Base-by-base conservation (phyloP, 2,329 filamentous ascomycete genomes). In the Pseudodiploospora longispora region DNA sequence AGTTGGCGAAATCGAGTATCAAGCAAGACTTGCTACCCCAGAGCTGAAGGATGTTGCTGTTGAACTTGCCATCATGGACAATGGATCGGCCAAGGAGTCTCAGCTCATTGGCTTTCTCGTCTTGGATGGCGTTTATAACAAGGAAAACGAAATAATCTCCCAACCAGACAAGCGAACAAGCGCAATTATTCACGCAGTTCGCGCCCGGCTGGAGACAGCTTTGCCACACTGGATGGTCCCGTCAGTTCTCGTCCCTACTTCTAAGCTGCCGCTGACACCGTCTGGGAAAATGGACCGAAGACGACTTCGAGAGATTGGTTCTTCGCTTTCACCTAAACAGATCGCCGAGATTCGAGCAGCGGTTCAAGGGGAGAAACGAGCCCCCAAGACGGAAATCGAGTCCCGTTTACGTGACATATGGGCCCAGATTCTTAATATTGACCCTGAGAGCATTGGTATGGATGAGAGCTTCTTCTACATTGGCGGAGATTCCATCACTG, bases 401-500 rank as follows among this genome's bases (percentile, higher is more conserved):
- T 29, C 4, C 2, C 41, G 33, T 6, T 5, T 43, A 10, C 35
- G 28, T 29, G n/a, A 31, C 9, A 42, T 59, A 27, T 67, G 63
- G 63, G 40, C 46, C 28, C 54, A 56, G 27, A 44, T 64, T 6
- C 55, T 66, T 4, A 59, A 57, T n/a, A 41, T 54, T 4, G 57
- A 61, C 6, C 38, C 52, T 7, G 31, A 32, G 5, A 55, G 57
- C 6, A 47, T 66, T 32, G 50, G 56, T 0, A 47, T 57, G 1
- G 50, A 58, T 2, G 60, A 63, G 46, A 60, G 58, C 53, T 70
- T 70, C 56, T 64, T 69, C 50, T 56, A 53, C 0, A 55, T 69
- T 1, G 67, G 67, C 2, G 67, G 69, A 3, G 68, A 72, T 54
- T 72, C 69, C 0, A 58, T 72, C 10, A 58, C 58, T 4, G 67